Evolutionary conservation across 1,284 basidiomycete species (phyloP), one percentile per base, ranked within the genome.

Genomic region (Pseudozyma thailandica): DNA sequence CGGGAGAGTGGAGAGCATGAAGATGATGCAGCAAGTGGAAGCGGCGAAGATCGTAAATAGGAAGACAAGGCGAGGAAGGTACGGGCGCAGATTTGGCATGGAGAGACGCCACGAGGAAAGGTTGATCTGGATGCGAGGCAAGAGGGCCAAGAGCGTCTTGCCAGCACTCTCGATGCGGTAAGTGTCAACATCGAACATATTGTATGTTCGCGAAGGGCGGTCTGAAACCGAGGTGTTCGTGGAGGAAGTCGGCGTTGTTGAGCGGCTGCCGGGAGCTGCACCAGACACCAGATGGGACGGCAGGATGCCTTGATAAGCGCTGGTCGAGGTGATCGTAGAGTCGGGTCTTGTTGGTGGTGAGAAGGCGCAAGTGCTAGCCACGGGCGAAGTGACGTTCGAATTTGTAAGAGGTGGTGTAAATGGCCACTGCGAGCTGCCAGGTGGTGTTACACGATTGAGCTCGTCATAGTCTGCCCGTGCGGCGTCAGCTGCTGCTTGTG

Each of bases 1-100:
- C 8, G 81, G 81, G n/a, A 82, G 45, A 2, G 79, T 82, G 2
- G 74, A 74, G 37, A 82, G 66, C 50, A 72, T 70, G 27, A 76
- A 48, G 26, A 79, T 55, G 43, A 82, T 58, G 52, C 72, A 55
- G 23, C 64, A 56, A 2, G 81, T 82, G 2, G 80, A 78, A 23
- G 60, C 50, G 26, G 74, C 68, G 47, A 82, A 81, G 39, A 72
- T 57, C 39, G 61, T 28, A 10, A 68, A 61, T 8, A 82, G 69
- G 47, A 77, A 63, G 8, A 58, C 43, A 4, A 81, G 50, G 15
- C 76, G 68, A 4, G 71, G 77, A 28, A 79, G 39, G 46, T 74
- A 70, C 1, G 78, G 79, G n/a, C 68, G 58, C 18, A 81, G 30
- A 30, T 70, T 60, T 25, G 74, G 70, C 47, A 71, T 56, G 20